Evolutionary conservation across 345 rosid species (phyloP).

Genomic region (Reutealis trisperma): DNA sequence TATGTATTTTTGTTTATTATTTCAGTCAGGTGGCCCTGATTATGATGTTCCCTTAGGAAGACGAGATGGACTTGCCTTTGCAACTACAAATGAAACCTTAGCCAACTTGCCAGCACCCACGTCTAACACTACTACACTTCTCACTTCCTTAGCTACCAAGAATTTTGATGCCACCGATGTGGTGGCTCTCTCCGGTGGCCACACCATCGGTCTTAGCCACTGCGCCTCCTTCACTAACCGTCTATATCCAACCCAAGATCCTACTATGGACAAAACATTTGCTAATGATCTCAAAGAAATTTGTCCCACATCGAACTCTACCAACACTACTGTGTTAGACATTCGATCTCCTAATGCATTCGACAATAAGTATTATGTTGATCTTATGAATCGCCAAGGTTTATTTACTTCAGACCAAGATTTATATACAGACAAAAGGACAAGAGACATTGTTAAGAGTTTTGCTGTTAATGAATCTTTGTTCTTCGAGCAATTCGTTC

Average conservation of each 20-base stretch:
- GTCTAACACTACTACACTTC: conserved; percentile 39
- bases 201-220: conserved; percentile 75
- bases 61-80: conserved; percentile 62
- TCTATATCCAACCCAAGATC: conserved; percentile 78
- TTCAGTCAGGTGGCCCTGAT: conserved; percentile 79
- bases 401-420: conserved; percentile 89
- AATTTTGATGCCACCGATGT: conserved; percentile 60
- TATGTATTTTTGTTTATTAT: background rate
- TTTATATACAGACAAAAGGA: conserved; percentile 54
- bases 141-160: conserved; percentile 45
- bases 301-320: conserved; percentile 51
- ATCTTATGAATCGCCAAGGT: conserved; percentile 82
- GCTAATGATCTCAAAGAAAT: conserved; percentile 50
- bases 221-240: conserved; percentile 59
- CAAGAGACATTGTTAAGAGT: conserved; percentile 57
- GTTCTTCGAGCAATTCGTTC: conserved; percentile 66
- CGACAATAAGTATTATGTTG: conserved; percentile 80
- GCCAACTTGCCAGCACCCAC: conserved; percentile 62
- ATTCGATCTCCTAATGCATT: conserved; percentile 63
- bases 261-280: conserved; percentile 65
- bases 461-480: conserved; percentile 54
- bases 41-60: conserved; percentile 71
- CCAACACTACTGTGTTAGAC: conserved; percentile 54
- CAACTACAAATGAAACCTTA: conserved; percentile 43
- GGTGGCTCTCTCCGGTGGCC: conserved; percentile 92